Evolutionary conservation across 2,329 filamentous ascomycete species (phyloP).

Genomic region (Penicillium italicum): DNA sequence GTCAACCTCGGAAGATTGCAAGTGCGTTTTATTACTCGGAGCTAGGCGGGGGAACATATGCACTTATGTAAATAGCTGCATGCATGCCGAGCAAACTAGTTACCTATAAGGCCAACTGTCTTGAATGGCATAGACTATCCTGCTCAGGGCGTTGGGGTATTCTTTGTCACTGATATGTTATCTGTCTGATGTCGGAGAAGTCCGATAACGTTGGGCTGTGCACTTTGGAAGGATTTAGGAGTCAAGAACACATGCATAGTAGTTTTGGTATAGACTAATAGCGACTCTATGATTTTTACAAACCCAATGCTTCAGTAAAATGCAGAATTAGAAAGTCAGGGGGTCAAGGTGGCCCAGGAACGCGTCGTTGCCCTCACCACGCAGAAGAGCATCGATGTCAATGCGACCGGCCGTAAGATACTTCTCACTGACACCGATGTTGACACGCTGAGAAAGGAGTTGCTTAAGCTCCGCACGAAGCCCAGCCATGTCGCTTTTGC

Average conservation of each 20-base stretch:
- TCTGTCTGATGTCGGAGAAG: not conserved
- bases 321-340: conserved; percentile 35
- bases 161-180: conserved; percentile 6
- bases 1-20: too few species aligned
- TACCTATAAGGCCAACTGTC: not conserved
- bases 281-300: conserved; percentile 8
- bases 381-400: conserved; percentile 71
- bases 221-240: not conserved
- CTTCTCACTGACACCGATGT: conserved; percentile 79
- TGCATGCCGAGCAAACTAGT: not conserved
- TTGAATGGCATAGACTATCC: not conserved
- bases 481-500: conserved; percentile 68
- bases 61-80: conserved; percentile 8
- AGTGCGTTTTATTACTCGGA: not conserved
- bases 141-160: not conserved
- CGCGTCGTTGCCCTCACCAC: conserved; percentile 60
- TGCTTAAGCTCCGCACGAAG: conserved; percentile 69
- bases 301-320: not conserved
- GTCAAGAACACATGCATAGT: not conserved
- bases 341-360: conserved; percentile 59
- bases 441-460: conserved; percentile 69
- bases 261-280: conserved; percentile 10
- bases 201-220: not conserved
- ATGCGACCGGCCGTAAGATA: conserved; percentile 82
- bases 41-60: conserved; percentile 1